Percentiles rank a stretch among this genome's conserved stretches.
Evolutionary conservation across 257 asterid species (phyloP).

Genomic region (Echites panduratus): DNA sequence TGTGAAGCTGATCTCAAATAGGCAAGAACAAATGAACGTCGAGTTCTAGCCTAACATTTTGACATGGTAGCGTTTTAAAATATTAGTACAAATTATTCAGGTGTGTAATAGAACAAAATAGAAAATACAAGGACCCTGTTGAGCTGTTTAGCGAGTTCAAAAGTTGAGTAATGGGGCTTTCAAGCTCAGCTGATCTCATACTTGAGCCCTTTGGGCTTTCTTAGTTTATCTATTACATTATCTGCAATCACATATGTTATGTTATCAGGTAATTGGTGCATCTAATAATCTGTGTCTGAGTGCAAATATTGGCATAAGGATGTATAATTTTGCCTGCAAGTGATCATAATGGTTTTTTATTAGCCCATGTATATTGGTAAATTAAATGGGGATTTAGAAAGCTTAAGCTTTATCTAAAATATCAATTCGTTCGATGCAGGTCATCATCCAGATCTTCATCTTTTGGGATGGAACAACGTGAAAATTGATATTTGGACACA

Average conservation of each 20-base stretch:
- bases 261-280: neutral
- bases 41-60: neutral
- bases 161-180: neutral
- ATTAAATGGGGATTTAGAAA: neutral
- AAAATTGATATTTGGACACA: constrained; percentile 92
- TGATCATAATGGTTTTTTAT: neutral
- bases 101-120: neutral
- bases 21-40: neutral
- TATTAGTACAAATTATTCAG: neutral
- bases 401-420: constrained; percentile 6
- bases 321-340: neutral
- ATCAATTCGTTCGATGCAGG: constrained; percentile 37
- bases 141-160: neutral
- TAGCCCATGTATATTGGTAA: neutral
- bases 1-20: neutral
- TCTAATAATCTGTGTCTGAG: neutral
- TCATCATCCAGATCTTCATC: constrained; percentile 98
- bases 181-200: neutral
- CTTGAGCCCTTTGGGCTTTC: neutral
- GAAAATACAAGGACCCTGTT: neutral
- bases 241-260: neutral
- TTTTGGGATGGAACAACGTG: constrained; percentile 91
- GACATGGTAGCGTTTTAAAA: neutral
- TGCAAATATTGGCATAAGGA: neutral
- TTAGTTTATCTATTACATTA: neutral